Base-by-base conservation (phyloP, 148 eudicot species). In the Rhododendron vialii region DNA sequence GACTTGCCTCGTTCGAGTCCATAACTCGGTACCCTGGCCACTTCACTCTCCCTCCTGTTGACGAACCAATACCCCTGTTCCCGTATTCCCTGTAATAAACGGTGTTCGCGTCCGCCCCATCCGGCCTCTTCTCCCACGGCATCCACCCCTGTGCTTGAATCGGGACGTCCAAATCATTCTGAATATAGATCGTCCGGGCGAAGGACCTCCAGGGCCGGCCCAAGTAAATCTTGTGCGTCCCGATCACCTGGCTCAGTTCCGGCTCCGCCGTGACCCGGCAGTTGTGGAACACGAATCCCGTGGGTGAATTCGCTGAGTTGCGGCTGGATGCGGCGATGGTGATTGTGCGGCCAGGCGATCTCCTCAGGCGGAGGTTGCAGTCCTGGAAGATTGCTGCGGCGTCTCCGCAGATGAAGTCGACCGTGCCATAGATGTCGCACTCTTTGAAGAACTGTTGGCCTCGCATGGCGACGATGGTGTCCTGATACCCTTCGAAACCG, bases 401-500 rank as follows among this genome's bases (percentile, higher is more conserved):
- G n/a, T 84, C 71, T 0, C 84, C 84, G 5, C 71, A 87, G n/a
- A 87, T 84, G 87, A 88, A 85, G 63, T 88, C 89, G 4, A 85
- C 69, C 13, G 89, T 81, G 77, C 88, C 90, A 57, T 75, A 86
- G 26, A 88, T 79, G 26, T 86, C 78, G 51, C 90, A 88, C 41
- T 55, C 82, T 33, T 51, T 50, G 41, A 33, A 87, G 50, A 87
- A 87, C 38, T 87, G 89, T n/a, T 41, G 83, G 1, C 36, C 22
- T 11, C 18, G 3, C 3, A 26, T 22, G 17, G 63, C 86, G 18
- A 22, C 71, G 50, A 84, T 71, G n/a, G 89, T 87, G 84, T 88
- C 90, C 69, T 88, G 90, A 74, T 83, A 95, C 6, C 92, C 94
- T 35, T 87, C 87, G 74, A 91, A 84, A 14, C 89, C 61, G 1